Percentiles rank a stretch among this genome's conserved stretches.
Conservation (phyloP, 106 monocot genomes). For the Phalaenopsis equestris region DNA sequence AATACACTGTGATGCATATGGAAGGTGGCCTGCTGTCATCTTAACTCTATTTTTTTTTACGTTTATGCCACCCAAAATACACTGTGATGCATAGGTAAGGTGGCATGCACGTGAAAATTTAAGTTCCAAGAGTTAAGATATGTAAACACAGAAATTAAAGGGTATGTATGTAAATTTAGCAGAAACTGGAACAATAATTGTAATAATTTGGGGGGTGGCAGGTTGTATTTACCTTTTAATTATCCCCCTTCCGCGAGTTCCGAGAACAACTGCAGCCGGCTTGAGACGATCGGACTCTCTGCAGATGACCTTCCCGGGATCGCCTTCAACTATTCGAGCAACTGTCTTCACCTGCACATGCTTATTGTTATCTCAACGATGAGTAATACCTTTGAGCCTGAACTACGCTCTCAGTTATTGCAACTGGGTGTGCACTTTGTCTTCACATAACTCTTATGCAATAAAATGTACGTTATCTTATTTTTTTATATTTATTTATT, state of each 20-base stretch:
- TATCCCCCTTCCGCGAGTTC: slow-evolving; percentile 69
- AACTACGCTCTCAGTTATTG: too few species aligned
- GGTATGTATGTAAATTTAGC: background rate
- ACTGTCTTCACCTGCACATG: slow-evolving; percentile 40
- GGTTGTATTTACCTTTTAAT: slow-evolving; percentile 40
- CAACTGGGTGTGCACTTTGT: too few species aligned
- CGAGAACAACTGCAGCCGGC: slow-evolving; percentile 76
- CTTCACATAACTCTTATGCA: too few species aligned
- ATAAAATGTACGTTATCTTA: background rate
- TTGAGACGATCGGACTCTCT: slow-evolving; percentile 59
- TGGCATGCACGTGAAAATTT: too few species aligned
- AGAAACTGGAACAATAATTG: background rate
- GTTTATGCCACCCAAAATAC: too few species aligned
- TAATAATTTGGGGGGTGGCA: background rate
- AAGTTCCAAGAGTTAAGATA: too few species aligned
- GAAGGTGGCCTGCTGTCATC: too few species aligned
- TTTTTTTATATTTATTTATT: background rate
- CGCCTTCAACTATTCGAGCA: slow-evolving; percentile 76
- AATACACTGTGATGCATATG: too few species aligned
- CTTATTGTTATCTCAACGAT: background rate
- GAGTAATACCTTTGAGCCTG: too few species aligned
- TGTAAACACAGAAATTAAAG: too few species aligned
- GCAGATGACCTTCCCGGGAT: slow-evolving; percentile 85
- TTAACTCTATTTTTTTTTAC: too few species aligned
- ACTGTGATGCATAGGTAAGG: too few species aligned